Base-by-base conservation (phyloP, 1,284 basidiomycete species). In the Hymenochaete sp. region DNA sequence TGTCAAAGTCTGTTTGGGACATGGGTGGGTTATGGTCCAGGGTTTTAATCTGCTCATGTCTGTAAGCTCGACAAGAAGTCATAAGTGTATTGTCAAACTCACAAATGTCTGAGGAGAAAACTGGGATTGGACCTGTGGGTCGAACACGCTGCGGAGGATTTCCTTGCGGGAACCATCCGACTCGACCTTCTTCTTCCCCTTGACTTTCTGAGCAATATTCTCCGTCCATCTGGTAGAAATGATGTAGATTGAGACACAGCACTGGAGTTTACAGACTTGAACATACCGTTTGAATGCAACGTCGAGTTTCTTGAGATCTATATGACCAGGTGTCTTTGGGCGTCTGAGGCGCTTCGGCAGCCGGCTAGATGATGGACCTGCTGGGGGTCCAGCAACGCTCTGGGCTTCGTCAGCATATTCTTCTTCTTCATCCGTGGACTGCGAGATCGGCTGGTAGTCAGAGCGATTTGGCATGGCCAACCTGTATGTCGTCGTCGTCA, bases 141-240 rank as follows among this genome's bases (percentile, higher is more conserved):
- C 84, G 55, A 89, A 89, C 4, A 86, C 82, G 59, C 82, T 88
- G 50, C 77, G 74, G 70, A 77, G 78, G 56, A 91, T 86, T 59
- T 78, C 75, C 66, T 76, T 79, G 56, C 72, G 72, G 31, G 73
- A 71, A 54, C 77, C 69, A 22, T 52, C 45, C 48, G 75, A 75
- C 44, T 75, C 68, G 22, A 72, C 70, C 62, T 82, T 86, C 73
- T 85, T 87, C 68, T 77, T 80, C 45, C 80, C 73, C 57, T 82
- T 86, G 45, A 88, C 76, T 61, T 83, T 86, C 65, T 87, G 80
- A 1, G 84, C 79, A 53, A 89, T 85, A 46, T 77, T 81, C 55
- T 83, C 78, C n/a, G 86, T 88, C 85, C 86, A 88, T 60, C 82
- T 85, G 39, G 16, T 41, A 16, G 13, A 22, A 21, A 8, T 4